Evolutionary conservation across 768 basidiomycete species (phyloP).

Genomic region (Xerocomellus amylosporus): DNA sequence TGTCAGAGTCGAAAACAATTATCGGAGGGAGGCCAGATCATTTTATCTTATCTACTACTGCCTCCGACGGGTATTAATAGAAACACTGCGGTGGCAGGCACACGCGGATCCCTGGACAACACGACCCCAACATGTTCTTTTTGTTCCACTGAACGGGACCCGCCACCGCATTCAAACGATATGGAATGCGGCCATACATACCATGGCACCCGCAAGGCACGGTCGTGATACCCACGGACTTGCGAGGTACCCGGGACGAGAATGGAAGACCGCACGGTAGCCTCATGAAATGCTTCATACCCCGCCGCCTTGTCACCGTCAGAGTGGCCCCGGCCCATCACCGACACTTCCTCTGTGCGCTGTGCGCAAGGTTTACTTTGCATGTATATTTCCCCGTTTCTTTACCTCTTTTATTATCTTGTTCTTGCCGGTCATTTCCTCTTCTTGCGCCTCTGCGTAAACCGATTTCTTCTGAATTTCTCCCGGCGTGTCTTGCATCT

Average conservation of each 20-base stretch:
- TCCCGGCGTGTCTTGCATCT: not conserved
- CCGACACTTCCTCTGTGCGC: not conserved
- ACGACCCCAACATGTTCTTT: conserved; percentile 1
- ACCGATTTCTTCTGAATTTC: not conserved
- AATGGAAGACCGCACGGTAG: conserved; percentile 12
- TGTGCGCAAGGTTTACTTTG: not conserved
- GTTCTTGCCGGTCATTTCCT: not conserved
- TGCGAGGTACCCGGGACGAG: too few species aligned
- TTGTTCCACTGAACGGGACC: conserved; percentile 1
- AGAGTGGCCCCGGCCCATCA: not conserved
- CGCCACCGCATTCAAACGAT: not conserved
- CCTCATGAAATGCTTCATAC: conserved; percentile 21
- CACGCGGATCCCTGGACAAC: not conserved
- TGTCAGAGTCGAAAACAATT: too few species aligned
- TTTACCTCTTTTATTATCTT: not conserved
- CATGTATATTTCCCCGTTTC: conserved; percentile 1
- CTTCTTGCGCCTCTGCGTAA: not conserved
- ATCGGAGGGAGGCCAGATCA: too few species aligned
- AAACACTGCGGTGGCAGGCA: not conserved
- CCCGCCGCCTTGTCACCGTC: conserved; percentile 16
- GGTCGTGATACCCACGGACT: not conserved
- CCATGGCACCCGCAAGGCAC: conserved; percentile 2
- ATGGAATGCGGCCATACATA: not conserved
- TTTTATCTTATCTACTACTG: conserved; percentile 10
- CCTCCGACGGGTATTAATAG: not conserved